These are phyloP conservation scores for Saccharomyces cerevisiae DNA, from an alignment of 805 yeast species.

Conservation along the genomic window DNA sequence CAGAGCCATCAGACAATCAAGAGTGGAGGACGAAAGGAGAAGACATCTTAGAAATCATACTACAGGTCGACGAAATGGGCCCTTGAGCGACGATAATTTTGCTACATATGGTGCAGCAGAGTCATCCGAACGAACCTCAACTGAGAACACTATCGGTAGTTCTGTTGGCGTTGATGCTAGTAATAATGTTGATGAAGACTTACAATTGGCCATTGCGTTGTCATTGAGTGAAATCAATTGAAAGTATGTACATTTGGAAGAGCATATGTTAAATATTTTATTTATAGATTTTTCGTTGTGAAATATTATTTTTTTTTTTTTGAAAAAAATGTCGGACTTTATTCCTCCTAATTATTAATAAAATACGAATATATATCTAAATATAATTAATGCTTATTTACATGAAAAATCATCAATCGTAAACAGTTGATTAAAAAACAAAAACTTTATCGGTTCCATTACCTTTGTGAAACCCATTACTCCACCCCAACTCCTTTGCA, in stretches of 20 bases:
- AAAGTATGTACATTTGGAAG: background rate
- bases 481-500: slow-evolving; percentile 55
- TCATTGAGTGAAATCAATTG: slow-evolving; percentile 26
- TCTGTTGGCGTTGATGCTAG: background rate
- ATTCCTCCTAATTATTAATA: background rate
- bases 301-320: background rate
- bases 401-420: background rate
- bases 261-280: background rate
- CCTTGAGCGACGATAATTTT: background rate
- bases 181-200: slow-evolving; percentile 17
- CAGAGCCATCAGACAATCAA: slow-evolving; percentile 16
- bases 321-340: background rate
- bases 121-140: background rate
- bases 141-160: background rate
- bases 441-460: slow-evolving; percentile 46
- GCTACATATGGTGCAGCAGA: background rate
- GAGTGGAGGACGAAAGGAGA: slow-evolving; percentile 4
- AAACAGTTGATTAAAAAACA: slow-evolving; percentile 35
- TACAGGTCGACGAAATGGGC: slow-evolving; percentile 1
- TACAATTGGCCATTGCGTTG: slow-evolving; percentile 29
- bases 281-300: background rate
- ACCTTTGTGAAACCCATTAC: slow-evolving; percentile 38
- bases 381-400: background rate
- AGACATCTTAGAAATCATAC: background rate
- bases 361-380: background rate